phyloP scores from a whole-genome alignment of 345 rosid genomes.

The Populus alba region DNA sequence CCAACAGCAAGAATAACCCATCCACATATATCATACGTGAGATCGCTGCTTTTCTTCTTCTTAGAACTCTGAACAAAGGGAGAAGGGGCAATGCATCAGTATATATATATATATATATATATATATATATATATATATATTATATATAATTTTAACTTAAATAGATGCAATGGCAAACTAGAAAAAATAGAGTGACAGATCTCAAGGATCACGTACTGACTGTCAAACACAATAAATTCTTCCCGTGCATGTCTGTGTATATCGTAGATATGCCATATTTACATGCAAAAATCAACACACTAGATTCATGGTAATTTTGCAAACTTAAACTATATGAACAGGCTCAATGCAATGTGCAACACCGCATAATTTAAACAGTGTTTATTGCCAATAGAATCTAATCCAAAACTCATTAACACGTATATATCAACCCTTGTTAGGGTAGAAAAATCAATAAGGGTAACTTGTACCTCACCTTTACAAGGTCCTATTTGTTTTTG shows the following conservation, averaged over 20 bases:
- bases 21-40: constrained; percentile 71
- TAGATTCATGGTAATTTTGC: not conserved
- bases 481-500: too few relatives aligned
- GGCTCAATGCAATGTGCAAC: not conserved
- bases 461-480: not conserved
- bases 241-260: not conserved
- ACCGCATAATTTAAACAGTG: not conserved
- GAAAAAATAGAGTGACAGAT: not conserved
- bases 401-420: not conserved
- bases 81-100: not conserved
- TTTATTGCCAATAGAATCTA: not conserved
- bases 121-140: not conserved
- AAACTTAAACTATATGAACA: not conserved
- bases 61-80: constrained; percentile 36
- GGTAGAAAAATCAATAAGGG: not conserved
- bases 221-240: not conserved
- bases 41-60: constrained; percentile 65
- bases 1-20: constrained; percentile 89
- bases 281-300: not conserved
- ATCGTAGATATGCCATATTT: not conserved
- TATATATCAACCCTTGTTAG: not conserved
- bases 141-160: not conserved
- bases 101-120: too few relatives aligned
- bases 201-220: not conserved
- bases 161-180: not conserved